Evolutionary conservation across 495 filamentous ascomycete species (phyloP), one percentile per base, ranked within the genome.

Genomic region (Xylaria nigripes): DNA sequence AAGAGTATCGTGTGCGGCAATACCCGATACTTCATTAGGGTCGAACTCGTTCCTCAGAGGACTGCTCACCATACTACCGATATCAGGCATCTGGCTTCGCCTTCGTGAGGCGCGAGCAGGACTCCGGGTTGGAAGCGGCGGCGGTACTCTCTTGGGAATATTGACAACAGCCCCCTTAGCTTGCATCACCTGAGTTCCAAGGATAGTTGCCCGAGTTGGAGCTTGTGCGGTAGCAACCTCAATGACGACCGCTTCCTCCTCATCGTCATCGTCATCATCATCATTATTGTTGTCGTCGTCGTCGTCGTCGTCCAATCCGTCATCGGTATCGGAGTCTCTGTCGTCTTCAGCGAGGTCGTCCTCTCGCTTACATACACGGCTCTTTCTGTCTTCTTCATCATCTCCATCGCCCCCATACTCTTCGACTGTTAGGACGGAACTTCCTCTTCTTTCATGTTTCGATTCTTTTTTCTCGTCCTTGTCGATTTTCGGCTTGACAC

Each of bases 111-210:
- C 47, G 44, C 75, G 68, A 6, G 73, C 75, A 10, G 86, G 83
- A 54, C 78, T 84, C 27, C 82, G 73, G 3, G 76, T 72, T 3
- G 85, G 85, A 18, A 88, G 74, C 2, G 83, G 72, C 12, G 87
- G 86, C 6, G 84, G 75, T 2, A 82, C 68, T 25, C 85, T 72
- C 69, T 87, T 88, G 1, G 85, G 81, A 62, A 91, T 89, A 19
- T 78, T 85, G 23, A 91, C 84, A 15, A 89, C 64, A 22, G 80
- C 77, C 16, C 84, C 84, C 43, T 81, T 70, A 24, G 70, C 76
- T 27, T 75, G 70, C 44, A 73, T 63, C 27, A 71, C 63, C 23
- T 70, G 72, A 2, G 71, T 61, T 10, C 72, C 76, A 16, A 78
- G 78, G 40, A 88, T 76, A 1, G 79, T 63, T 50, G 72, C 64